Evolutionary conservation across 2,329 filamentous ascomycete species (phyloP), one percentile per base, ranked within the genome.

Genomic region (Penicillium sp.): DNA sequence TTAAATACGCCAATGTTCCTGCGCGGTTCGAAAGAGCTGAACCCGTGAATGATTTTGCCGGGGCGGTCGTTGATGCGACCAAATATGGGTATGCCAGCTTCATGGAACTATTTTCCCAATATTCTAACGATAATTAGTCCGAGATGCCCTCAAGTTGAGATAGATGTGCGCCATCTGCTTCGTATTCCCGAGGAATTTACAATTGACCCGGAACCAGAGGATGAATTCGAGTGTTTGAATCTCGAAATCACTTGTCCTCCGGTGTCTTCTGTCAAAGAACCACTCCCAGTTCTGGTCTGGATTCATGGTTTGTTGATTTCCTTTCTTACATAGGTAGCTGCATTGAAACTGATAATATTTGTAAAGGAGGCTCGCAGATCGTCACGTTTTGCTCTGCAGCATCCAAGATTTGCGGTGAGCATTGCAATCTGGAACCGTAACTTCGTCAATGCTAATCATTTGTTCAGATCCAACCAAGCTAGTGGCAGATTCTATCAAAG

Each of bases 171-270:
- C 1, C 69, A 75, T 50, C 55, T 76, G n/a, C 55, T 76, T 20
- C 72, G 74, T 6, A 66, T 75, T 1, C 73, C 74, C 0, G 65
- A 67, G 6, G 60, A 68, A 5, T 58, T 66, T 23, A 44, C 40
- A 1, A 62, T 68, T 25, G 52, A 47, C 7, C 47, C 60, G 0
- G 69, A 72, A 31, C 54, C 52, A 0, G 68, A 75, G 49, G 70
- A 75, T 44, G 75, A 77, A 52, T 71, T 76, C 4, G 59, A 62
- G 18, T 77, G 74, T 41, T 53, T 73, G 38, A 77, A 75, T 44
- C 29, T 77, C 2, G 72, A 76, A 20, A 65, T 77, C 3, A 69
- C 60, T 4, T 53, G 59, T 15, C 73, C 64, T 0, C 53, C 55
- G 3, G 44, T 47, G 1, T 9, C 35, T 3, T 6, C 41, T 0